phyloP scores from a whole-genome alignment of 176 grass and related monocot genomes.

The Musa itinerans region DNA sequence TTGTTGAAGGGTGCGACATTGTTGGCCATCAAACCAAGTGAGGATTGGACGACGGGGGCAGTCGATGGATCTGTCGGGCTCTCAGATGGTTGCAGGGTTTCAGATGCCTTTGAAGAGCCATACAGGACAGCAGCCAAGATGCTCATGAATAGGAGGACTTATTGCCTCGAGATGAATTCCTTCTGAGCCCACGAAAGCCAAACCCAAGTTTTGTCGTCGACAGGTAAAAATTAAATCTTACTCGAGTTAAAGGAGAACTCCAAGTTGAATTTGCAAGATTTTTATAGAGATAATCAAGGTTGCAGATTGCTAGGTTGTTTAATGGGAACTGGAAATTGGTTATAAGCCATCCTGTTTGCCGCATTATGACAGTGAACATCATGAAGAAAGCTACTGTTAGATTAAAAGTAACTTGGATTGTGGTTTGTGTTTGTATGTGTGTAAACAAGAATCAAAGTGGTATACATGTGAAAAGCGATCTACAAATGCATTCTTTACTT shows the following conservation, averaged over 20 bases:
- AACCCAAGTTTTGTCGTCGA: background rate
- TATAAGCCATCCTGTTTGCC: background rate
- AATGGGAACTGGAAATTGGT: background rate
- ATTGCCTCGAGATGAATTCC: slow-evolving; percentile 12
- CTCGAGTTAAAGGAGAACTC: background rate
- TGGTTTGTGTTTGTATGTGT: background rate
- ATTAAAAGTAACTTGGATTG: background rate
- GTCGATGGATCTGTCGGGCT: background rate
- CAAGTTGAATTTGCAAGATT: background rate
- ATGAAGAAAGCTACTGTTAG: background rate
- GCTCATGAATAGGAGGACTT: slow-evolving; percentile 13
- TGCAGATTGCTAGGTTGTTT: background rate
- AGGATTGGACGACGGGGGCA: background rate
- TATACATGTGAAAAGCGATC: background rate
- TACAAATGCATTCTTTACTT: background rate
- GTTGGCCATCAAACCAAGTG: slow-evolving; percentile 2
- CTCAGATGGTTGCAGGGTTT: slow-evolving; percentile 6
- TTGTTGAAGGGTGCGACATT: slow-evolving; percentile 2
- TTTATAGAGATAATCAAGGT: background rate
- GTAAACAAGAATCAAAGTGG: background rate
- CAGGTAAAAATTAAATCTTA: background rate
- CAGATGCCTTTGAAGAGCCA: slow-evolving; percentile 6
- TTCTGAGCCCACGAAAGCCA: background rate
- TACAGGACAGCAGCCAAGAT: slow-evolving; percentile 5
- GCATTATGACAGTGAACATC: background rate